phyloP scores from a whole-genome alignment of 768 basidiomycete genomes.

The Botryobasidium botryosum region DNA sequence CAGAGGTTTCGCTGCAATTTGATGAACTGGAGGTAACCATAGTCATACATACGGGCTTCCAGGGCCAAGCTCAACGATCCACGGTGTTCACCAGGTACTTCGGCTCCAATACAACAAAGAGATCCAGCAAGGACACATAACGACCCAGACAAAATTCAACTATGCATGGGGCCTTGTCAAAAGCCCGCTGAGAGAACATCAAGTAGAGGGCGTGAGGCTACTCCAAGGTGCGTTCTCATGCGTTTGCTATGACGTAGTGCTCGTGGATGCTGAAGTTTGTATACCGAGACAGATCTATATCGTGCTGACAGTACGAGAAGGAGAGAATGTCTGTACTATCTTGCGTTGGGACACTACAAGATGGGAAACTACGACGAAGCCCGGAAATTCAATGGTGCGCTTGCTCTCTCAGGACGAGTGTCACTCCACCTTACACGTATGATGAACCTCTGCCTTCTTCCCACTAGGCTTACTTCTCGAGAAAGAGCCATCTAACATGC shows the following conservation, averaged over 20 bases:
- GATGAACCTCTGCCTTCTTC: neutral
- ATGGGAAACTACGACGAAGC: slow-evolving; percentile 90
- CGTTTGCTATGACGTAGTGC: neutral
- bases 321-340: slow-evolving; percentile 91
- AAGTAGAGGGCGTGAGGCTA: slow-evolving; percentile 80
- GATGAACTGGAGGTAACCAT: slow-evolving; percentile 82
- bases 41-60: neutral
- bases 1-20: slow-evolving; percentile 69
- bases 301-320: slow-evolving; percentile 70
- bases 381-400: slow-evolving; percentile 77
- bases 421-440: neutral
- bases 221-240: slow-evolving; percentile 50
- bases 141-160: slow-evolving; percentile 94
- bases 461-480: slow-evolving; percentile 60
- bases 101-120: slow-evolving; percentile 82
- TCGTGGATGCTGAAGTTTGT: neutral
- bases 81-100: too few species aligned
- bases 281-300: slow-evolving; percentile 58
- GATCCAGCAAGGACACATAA: slow-evolving; percentile 62
- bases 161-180: slow-evolving; percentile 95
- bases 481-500: slow-evolving; percentile 86
- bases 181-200: slow-evolving; percentile 66
- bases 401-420: neutral
- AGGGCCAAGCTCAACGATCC: too few species aligned
- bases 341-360: slow-evolving; percentile 92